Percentiles rank a stretch among this genome's conserved stretches.
These are phyloP conservation scores for Apiotrichum akiyoshidainum DNA, from an alignment of 1,284 basidiomycete genomes.

Conservation along the genomic window DNA sequence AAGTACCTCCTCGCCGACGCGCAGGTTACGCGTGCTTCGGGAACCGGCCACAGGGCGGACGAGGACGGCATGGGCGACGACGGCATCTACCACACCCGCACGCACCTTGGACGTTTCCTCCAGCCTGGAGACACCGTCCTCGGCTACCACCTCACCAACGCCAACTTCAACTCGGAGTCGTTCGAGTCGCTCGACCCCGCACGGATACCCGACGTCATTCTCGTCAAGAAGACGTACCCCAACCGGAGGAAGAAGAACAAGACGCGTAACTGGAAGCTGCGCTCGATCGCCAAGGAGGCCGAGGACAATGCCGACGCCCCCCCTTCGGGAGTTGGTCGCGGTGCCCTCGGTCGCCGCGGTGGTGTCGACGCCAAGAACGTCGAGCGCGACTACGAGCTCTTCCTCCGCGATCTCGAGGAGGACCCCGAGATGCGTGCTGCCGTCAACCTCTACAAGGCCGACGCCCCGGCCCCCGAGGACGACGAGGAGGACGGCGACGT, in stretches of 20 bases:
- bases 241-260: constrained; percentile 88
- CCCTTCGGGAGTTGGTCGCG: constrained; percentile 58
- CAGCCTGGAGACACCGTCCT: constrained; percentile 92
- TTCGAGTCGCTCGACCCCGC: constrained; percentile 72
- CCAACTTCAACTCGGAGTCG: constrained; percentile 89
- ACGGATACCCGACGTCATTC: constrained; percentile 83
- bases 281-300: constrained; percentile 90
- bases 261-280: constrained; percentile 80
- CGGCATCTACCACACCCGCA: constrained; percentile 92
- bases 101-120: constrained; percentile 89
- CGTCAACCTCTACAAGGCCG: constrained; percentile 82
- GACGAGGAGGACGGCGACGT: constrained; percentile 48
- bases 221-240: constrained; percentile 95
- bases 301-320: constrained; percentile 68
- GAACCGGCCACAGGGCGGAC: constrained; percentile 48
- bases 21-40: constrained; percentile 82
- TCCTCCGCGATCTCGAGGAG: constrained; percentile 93
- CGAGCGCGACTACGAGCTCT: constrained; percentile 93
- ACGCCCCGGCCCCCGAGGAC: constrained; percentile 28
- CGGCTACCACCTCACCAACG: constrained; percentile 81
- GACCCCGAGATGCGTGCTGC: constrained; percentile 86
- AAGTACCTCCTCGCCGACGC: constrained; percentile 87
- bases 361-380: constrained; percentile 90
- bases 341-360: constrained; percentile 83
- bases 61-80: constrained; percentile 56